Base-by-base conservation (phyloP, 495 filamentous ascomycete genomes). In the Penicillium coprophilum region DNA sequence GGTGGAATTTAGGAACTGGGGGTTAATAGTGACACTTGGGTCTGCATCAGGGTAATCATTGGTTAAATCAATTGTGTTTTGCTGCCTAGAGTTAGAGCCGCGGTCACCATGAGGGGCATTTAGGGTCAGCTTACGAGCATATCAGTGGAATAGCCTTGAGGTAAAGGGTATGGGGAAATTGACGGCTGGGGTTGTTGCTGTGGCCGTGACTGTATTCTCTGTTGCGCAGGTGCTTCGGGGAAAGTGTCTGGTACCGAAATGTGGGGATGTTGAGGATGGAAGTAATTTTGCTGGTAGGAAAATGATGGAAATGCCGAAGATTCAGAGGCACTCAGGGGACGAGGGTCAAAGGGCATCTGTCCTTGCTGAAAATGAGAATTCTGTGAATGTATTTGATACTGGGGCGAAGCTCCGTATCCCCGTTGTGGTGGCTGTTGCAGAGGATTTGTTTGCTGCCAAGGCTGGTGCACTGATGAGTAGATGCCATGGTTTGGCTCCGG, bases 21-120 rank as follows among this genome's bases (percentile, higher is more conserved):
- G 76, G 44, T 79, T 71, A 51, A 79, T 77, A 7, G 74, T 76
- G 7, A 70, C 56, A 23, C 36, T 60, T 1, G 66, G 50, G 15
- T 64, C 60, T n/a, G 68, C 27, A 9, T 68, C 65, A 20, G 65
- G 15, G 52, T 68, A 78, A 17, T 71, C 68, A 48, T 65, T 65
- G 11, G 66, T 61, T 27, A 71, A 68, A 41, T 71, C 66, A 43
- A 76, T 68, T 6, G 70, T 67, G 24, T 62, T 55, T 32, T 65
- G 58, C 66, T 71, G 48, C 1, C 19, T 49, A 41, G 7, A 56
- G 53, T 61, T 47, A 56, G 57, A 10, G 9, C 11, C 20, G 54
- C 34, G 20, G 15, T 24, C 7, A 43, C 13, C 11, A 2, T n/a
- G 15, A 4, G n/a, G 1, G 2, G 23, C 21, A 20, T 21, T 28